A percentile compares a stretch with the other conserved stretches of the same genome.
phyloP scores from a whole-genome alignment of 2,329 filamentous ascomycete genomes.

The Alternaria triticina region DNA sequence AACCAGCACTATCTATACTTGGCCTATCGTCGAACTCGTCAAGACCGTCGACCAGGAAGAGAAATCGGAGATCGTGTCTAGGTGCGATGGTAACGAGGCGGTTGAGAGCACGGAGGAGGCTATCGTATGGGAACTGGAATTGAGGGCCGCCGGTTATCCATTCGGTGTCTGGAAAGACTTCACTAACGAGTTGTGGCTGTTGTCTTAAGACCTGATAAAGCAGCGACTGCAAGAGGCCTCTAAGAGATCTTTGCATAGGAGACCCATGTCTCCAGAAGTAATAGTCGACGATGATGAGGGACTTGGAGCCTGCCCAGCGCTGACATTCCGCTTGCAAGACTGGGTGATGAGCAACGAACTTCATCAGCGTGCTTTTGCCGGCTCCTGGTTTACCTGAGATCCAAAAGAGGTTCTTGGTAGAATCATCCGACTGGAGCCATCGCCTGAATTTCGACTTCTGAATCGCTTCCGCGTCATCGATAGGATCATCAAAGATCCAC shows the following conservation, averaged over 20 bases:
- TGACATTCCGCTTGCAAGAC: neutral
- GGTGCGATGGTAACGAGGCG: neutral
- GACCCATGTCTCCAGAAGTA: neutral
- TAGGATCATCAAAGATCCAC: neutral
- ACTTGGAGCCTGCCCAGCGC: neutral
- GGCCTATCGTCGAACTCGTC: no score
- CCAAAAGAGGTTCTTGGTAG: constrained; percentile 43
- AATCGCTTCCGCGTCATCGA: neutral
- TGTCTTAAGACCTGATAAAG: neutral
- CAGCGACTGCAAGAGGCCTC: neutral
- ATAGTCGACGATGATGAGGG: neutral
- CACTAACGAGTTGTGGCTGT: neutral
- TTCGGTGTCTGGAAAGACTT: neutral
- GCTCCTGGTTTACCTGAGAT: constrained; percentile 43
- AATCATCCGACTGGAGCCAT: neutral
- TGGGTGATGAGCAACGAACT: constrained; percentile 25
- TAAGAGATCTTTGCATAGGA: neutral
- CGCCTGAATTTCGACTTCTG: neutral
- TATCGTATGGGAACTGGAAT: neutral
- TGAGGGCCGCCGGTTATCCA: neutral
- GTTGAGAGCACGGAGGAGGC: neutral
- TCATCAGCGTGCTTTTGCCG: constrained; percentile 45
- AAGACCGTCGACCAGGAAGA: neutral
- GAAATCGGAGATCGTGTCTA: neutral
- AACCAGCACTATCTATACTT: neutral